Evolutionary conservation across 2,329 filamentous ascomycete species (phyloP), one percentile per base, ranked within the genome.

Genomic region (Arthroderma sp.): DNA sequence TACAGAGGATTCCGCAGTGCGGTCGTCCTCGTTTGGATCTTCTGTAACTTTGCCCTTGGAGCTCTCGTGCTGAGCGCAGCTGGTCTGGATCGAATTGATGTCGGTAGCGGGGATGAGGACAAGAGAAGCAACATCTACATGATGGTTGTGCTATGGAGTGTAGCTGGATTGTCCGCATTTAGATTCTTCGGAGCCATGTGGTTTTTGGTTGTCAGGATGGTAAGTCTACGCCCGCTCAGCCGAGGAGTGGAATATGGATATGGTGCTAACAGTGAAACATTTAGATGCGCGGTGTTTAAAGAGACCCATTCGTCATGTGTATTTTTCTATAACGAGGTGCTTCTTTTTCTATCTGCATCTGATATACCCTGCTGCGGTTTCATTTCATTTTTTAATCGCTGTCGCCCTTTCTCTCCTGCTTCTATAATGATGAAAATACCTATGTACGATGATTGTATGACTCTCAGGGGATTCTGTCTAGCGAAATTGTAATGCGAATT

Each of bases 1-100:
- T 98, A 98, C 74, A 87, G 88, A 57, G 91, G 88, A 52, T 94
- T 98, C 62, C 79, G 91, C 50, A 93, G 85, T 15, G 78, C 85
- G 29, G 88, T 95, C 53, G 91, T 98, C 29, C 70, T 96, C 42
- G 79, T 83, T 52, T 98, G 91, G 91, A 94, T 98, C 74, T 85
- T 96, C 56, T 87, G 81, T 59, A 98, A 98, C 64, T 84, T 98
- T 61, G 87, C 78, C 0, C 77, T 98, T 4, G 80, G 78, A 0
- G 89, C 89, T 0, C 73, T 93, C 1, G 89, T 98, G 5, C 70
- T 98, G 52, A 88, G 83, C 58, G 81, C 85, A 1, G 89, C 83
- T 27, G 89, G 91, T 2, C 64, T 95, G 50, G 80, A 93, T 53
- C 74, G 74, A 48, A 74, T 88, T 42, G 69, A 68, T 30, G 62